Evolutionary conservation across 2,329 filamentous ascomycete species (phyloP).

Genomic region (Dothideomycetes sp.): DNA sequence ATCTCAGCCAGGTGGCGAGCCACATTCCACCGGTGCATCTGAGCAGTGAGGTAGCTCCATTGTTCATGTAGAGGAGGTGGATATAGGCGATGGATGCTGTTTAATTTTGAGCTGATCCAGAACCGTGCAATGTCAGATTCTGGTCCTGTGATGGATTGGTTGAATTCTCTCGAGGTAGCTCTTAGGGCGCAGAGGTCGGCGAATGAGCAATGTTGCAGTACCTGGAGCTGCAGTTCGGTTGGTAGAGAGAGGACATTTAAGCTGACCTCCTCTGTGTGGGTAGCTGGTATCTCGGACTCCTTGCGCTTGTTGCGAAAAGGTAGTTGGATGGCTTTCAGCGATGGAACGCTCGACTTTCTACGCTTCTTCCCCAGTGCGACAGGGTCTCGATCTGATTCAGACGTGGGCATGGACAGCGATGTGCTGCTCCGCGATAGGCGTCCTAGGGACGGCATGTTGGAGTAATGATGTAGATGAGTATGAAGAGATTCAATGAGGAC

Average conservation of each 20-base stretch:
- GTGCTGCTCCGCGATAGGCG: neutral
- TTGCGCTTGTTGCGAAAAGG: conserved; percentile 5
- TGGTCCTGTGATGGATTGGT: neutral
- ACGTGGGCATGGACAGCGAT: no score
- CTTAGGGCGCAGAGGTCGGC: conserved; percentile 1
- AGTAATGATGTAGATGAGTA: no score
- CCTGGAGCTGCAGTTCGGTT: conserved; percentile 4
- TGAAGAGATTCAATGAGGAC: no score
- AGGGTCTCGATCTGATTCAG: no score
- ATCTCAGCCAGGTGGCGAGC: conserved; percentile 4
- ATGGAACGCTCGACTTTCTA: conserved; percentile 5
- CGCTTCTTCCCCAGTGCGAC: conserved; percentile 4
- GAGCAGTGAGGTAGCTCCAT: conserved; percentile 3
- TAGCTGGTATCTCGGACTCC: neutral
- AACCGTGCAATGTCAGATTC: conserved; percentile 6
- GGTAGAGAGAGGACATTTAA: conserved; percentile 3
- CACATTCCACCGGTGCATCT: conserved; percentile 5
- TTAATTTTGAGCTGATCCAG: conserved; percentile 5
- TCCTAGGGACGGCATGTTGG: neutral
- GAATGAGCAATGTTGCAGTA: conserved; percentile 2
- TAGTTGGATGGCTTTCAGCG: conserved; percentile 5
- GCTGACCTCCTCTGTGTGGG: neutral
- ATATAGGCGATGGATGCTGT: conserved; percentile 3
- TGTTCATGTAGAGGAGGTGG: conserved; percentile 3
- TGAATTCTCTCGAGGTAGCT: neutral